Percentiles rank a stretch among this genome's conserved stretches.
phyloP scores from a whole-genome alignment of 306 rosid genomes.

The Alnus rubra region DNA sequence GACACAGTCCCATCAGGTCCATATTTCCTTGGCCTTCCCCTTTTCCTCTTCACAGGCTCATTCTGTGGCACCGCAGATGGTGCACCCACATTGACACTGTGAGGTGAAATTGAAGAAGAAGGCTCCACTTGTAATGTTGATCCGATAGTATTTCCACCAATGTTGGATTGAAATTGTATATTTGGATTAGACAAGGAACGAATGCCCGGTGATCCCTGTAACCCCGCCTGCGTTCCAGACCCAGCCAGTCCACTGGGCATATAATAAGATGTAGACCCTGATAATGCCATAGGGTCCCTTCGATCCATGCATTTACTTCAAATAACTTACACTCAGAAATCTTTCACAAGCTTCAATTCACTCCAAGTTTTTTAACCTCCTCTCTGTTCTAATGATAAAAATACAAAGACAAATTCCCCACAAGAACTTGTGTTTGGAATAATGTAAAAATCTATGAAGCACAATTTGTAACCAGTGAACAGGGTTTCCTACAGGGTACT shows the following conservation, averaged over 20 bases:
- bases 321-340: slow-evolving; percentile 20
- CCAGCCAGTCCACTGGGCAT: slow-evolving; percentile 65
- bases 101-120: slow-evolving; percentile 53
- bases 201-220: slow-evolving; percentile 56
- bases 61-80: slow-evolving; percentile 51
- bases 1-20: slow-evolving; percentile 87
- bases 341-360: slow-evolving; percentile 32
- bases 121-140: slow-evolving; percentile 66
- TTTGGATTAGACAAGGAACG: slow-evolving; percentile 61
- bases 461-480: slow-evolving; percentile 24
- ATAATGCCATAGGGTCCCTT: slow-evolving; percentile 76
- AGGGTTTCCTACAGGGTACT: slow-evolving; percentile 19
- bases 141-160: slow-evolving; percentile 61
- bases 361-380: slow-evolving; percentile 24
- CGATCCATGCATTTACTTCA: slow-evolving; percentile 93
- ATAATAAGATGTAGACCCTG: slow-evolving; percentile 78
- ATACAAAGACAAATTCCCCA: slow-evolving; percentile 32
- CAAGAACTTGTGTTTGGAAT: slow-evolving; percentile 25
- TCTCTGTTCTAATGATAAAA: slow-evolving; percentile 44
- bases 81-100: slow-evolving; percentile 67
- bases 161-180: slow-evolving; percentile 56
- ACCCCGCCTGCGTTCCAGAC: slow-evolving; percentile 62
- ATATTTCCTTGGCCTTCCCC: slow-evolving; percentile 95
- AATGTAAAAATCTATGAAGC: slow-evolving; percentile 24
- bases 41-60: slow-evolving; percentile 74